A percentile compares a stretch with the other conserved stretches of the same genome.
Evolutionary conservation across 495 filamentous ascomycete genomes (phyloP).

Genomic region (Filosporella fistucella): DNA sequence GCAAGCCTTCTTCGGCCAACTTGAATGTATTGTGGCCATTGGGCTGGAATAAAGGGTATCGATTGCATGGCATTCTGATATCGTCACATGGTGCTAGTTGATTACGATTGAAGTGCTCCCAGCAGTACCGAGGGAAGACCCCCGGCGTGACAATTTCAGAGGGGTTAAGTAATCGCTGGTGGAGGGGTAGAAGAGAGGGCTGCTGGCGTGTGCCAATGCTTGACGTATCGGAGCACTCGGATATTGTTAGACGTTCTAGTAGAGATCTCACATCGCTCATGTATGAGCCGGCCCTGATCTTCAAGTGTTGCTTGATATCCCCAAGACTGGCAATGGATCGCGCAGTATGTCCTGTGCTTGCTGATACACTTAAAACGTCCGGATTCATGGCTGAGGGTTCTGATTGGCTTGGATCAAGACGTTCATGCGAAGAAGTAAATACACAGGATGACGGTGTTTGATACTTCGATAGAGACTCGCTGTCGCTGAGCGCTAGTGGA

Average conservation of each 20-base stretch:
- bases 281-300: conserved; percentile 7
- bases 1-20: conserved; percentile 5
- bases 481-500: no score
- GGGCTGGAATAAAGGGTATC: conserved; percentile 1
- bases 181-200: not conserved
- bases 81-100: conserved; percentile 8
- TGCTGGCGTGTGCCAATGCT: not conserved
- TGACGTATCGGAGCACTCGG: conserved; percentile 5
- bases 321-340: no score
- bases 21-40: conserved; percentile 1
- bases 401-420: no score
- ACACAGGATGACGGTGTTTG: no score
- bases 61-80: not conserved
- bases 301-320: no score
- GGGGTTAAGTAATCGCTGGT: not conserved
- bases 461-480: no score
- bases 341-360: no score
- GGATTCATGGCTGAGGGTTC: no score
- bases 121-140: conserved; percentile 14
- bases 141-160: conserved; percentile 7
- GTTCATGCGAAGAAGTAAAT: no score
- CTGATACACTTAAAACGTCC: no score
- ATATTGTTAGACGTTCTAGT: conserved; percentile 14
- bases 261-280: conserved; percentile 16
- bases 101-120: conserved; percentile 12